These are phyloP conservation scores for Coemansia sp. DNA, from an alignment of 192 early-diverging fungal genomes.

Conservation along the genomic window DNA sequence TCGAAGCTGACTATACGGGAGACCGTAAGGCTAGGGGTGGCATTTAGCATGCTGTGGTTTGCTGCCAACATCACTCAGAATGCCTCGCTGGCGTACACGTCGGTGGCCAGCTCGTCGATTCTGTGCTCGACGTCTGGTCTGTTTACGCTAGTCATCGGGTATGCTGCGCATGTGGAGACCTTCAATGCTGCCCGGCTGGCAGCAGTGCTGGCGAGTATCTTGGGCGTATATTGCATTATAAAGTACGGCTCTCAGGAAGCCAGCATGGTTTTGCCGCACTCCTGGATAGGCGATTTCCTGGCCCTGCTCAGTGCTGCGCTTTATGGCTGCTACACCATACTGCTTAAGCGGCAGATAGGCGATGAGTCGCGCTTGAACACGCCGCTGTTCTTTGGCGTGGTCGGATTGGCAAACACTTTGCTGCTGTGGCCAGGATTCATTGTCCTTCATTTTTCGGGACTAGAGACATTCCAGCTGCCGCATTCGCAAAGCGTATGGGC, in stretches of 20 bases:
- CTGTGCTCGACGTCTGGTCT: constrained; percentile 70
- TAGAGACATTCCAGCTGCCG: constrained; percentile 69
- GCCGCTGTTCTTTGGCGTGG: constrained; percentile 76
- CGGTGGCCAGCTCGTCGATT: constrained; percentile 72
- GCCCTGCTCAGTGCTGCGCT: constrained; percentile 71
- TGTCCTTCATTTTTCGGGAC: constrained; percentile 57
- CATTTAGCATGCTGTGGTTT: constrained; percentile 80
- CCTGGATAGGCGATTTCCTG: constrained; percentile 65
- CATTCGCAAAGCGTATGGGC: constrained; percentile 52
- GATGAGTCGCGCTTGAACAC: constrained; percentile 68
- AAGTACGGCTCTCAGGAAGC: constrained; percentile 19
- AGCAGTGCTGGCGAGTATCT: constrained; percentile 62
- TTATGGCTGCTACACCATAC: constrained; percentile 73
- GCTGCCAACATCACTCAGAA: constrained; percentile 73
- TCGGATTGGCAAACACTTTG: constrained; percentile 68
- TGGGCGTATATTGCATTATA: constrained; percentile 64
- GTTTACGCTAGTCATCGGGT: constrained; percentile 71
- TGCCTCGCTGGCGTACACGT: constrained; percentile 70
- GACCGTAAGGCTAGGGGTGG: constrained; percentile 60
- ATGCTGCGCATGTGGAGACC: constrained; percentile 58
- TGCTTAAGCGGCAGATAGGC: constrained; percentile 68
- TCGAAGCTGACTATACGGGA: constrained; percentile 37
- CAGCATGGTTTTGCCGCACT: constrained; percentile 8
- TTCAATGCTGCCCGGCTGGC: constrained; percentile 56
- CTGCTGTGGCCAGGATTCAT: constrained; percentile 67